Base-by-base conservation (phyloP, 1,139 yeast genomes). In the Diutina siamensis region DNA sequence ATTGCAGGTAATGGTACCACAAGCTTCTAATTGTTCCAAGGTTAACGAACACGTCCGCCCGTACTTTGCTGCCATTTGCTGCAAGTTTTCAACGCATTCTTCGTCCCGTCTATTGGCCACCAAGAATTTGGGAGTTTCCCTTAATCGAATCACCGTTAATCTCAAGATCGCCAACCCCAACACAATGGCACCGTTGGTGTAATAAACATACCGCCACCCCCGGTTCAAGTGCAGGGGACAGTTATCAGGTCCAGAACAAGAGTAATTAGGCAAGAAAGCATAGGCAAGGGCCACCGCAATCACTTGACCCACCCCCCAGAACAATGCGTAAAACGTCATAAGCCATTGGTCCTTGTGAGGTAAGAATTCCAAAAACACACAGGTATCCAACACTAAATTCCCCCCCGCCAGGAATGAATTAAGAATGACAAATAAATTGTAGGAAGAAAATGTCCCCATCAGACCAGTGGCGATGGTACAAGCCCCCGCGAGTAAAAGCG, bases 261-360 rank as follows among this genome's bases (percentile, higher is more conserved):
- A 66, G 50, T 64, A 62, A 48, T 68, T 68, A 28, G 78, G 72
- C 47, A 78, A 60, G 46, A 76, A 71, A 0, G 78, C 80, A 78
- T 80, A 78, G 4, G 79, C 73, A 38, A 76, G 55, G n/a, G 75
- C 62, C 22, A 65, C 65, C 8, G 80, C 74, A 44, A 78, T 61
- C 0, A 80, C 71, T 58, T 77, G 82, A 38, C 83, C 83, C 46
- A 78, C 58, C 48, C 80, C 81, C 83, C 83, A 78, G 64, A 75
- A 78, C 27, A 67, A 62, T 7, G 83, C 82, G 64, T 78, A 67
- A 34, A 74, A 62, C 0, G 82, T 76, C 46, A 76, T 65, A 49
- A 78, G 58, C 68, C 72, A 76, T 53, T 76, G 79, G 52, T 70
- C 62, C 45, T 69, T 71, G 41, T 65, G 63, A 1, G 84, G 83